phyloP scores from a whole-genome alignment of 345 rosid species.

The Eucalyptus urophylla region DNA sequence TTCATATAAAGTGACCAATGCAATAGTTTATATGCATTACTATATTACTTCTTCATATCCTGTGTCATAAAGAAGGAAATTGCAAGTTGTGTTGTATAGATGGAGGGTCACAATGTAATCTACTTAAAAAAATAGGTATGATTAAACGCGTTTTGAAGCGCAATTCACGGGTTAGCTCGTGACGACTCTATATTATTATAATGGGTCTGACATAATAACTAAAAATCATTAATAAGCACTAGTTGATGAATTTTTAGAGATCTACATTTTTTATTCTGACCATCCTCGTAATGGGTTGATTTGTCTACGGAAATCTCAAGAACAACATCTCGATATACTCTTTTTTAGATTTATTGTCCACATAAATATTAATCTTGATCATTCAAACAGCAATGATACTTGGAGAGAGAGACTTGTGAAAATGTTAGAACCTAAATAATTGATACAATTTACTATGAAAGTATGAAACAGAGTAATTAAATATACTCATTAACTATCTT shows the following conservation, averaged over 20 bases:
- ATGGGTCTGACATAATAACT: neutral
- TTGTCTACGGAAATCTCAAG: neutral
- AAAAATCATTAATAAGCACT: neutral
- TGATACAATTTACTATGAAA: neutral
- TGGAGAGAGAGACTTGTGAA: neutral
- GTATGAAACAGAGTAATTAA: neutral
- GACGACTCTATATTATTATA: neutral
- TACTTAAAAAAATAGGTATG: neutral
- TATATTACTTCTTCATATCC: neutral
- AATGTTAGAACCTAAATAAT: neutral
- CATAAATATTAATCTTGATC: neutral
- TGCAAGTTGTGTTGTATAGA: too few species aligned
- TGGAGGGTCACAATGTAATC: neutral
- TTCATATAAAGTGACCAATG: neutral
- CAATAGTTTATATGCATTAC: neutral
- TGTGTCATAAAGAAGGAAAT: neutral
- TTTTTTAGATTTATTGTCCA: neutral
- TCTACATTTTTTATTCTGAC: neutral
- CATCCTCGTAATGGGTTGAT: neutral
- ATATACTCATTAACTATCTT: neutral
- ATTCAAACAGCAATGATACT: fast-evolving
- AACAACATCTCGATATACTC: neutral
- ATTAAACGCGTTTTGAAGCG: neutral
- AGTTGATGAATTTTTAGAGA: neutral
- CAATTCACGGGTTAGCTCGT: neutral